A percentile compares a stretch with the other conserved stretches of the same genome.
These are phyloP conservation scores for Galeopsis tetrahit DNA, from an alignment of 257 asterid species.

Conservation along the genomic window DNA sequence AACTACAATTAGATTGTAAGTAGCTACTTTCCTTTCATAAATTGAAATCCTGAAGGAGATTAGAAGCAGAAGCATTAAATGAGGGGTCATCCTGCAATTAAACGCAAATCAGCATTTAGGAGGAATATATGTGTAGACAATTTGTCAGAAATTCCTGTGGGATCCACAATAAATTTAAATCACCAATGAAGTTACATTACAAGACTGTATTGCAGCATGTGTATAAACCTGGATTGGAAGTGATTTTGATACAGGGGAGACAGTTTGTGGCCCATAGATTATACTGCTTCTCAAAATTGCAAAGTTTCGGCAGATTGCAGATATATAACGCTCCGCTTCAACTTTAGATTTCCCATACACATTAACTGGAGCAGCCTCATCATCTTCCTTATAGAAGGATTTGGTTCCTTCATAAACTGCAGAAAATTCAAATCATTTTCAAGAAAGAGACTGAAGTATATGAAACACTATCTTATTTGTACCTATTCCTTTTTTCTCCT, in stretches of 20 bases:
- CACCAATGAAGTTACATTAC: conserved; percentile 3
- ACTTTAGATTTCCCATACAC: conserved; percentile 92
- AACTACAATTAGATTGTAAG: neutral
- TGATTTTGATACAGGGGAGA: conserved; percentile 83
- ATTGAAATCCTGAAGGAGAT: neutral
- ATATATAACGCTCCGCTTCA: conserved; percentile 74
- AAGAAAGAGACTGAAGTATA: neutral
- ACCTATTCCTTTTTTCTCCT: neutral
- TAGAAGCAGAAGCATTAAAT: conserved; percentile 16
- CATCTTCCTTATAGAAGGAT: conserved; percentile 90
- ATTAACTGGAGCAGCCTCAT: conserved; percentile 84
- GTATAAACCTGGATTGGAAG: conserved; percentile 86
- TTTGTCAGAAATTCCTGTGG: conserved; percentile 13
- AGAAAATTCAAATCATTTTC: conserved; percentile 34
- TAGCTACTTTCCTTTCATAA: conserved; percentile 3
- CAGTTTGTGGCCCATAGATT: conserved; percentile 89
- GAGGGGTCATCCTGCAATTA: neutral
- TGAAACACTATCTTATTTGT: conserved; percentile 16
- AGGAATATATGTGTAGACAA: neutral
- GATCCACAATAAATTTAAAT: neutral
- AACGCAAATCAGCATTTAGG: conserved; percentile 6
- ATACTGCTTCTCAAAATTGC: conserved; percentile 95
- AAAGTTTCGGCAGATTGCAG: conserved; percentile 62
- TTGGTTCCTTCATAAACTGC: conserved; percentile 94
- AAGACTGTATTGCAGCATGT: conserved; percentile 27